Conservation (phyloP, 768 basidiomycete species). For the Rossbeevera mucosa region DNA sequence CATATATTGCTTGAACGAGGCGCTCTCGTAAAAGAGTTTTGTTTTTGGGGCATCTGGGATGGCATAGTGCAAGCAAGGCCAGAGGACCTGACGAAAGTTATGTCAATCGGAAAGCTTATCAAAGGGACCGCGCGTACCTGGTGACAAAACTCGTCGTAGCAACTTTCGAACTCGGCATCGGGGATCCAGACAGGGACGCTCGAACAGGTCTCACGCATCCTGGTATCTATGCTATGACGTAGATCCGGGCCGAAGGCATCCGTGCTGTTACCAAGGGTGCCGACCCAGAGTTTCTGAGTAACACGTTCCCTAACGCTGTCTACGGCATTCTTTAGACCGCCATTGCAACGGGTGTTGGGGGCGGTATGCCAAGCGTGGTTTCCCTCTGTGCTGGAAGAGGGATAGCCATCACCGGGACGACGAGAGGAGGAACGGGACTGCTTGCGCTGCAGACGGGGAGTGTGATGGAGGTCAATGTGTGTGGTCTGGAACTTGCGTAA, state of each 20-base stretch:
- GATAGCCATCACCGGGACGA: conserved; percentile 31
- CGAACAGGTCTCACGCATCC: conserved; percentile 39
- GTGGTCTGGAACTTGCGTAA: conserved; percentile 49
- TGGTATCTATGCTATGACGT: conserved; percentile 50
- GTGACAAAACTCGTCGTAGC: conserved; percentile 86
- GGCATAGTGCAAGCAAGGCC: conserved; percentile 85
- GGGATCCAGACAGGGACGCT: conserved; percentile 74
- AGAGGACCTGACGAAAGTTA: conserved; percentile 51
- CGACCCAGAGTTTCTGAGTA: conserved; percentile 56
- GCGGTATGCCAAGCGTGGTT: conserved; percentile 42
- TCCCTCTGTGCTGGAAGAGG: conserved; percentile 27
- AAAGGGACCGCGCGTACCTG: conserved; percentile 43
- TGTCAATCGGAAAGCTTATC: conserved; percentile 8
- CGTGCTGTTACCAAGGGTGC: conserved; percentile 69
- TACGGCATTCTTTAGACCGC: conserved; percentile 79
- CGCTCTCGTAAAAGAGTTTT: conserved; percentile 74
- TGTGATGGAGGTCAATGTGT: conserved; percentile 36
- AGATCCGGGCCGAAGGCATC: conserved; percentile 58
- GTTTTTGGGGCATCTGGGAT: conserved; percentile 86
- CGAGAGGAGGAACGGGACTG: conserved; percentile 51
- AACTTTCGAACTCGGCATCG: conserved; percentile 70
- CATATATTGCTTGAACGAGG: conserved; percentile 79
- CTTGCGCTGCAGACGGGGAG: conserved; percentile 46
- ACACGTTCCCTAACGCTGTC: conserved; percentile 57
- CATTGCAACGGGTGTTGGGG: conserved; percentile 73